phyloP scores from a whole-genome alignment of 768 basidiomycete genomes.

The Infundibulicybe gibba region DNA sequence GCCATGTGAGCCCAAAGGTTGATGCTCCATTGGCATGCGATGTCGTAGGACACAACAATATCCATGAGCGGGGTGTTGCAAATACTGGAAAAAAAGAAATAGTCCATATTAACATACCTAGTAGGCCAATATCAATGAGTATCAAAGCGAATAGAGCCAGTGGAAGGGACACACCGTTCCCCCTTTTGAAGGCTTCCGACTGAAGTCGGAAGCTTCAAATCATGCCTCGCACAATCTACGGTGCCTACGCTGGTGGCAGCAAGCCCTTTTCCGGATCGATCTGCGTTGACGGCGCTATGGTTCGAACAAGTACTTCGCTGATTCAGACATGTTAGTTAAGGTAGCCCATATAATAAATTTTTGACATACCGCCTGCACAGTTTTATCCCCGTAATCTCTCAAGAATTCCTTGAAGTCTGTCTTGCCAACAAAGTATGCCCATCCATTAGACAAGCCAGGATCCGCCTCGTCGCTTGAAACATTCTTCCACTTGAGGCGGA shows the following conservation, averaged over 20 bases:
- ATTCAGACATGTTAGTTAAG: not conserved
- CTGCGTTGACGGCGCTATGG: slow-evolving; percentile 6
- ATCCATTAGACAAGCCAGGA: slow-evolving; percentile 7
- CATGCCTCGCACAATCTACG: slow-evolving; percentile 19
- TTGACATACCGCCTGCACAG: not conserved
- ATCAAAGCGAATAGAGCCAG: not conserved
- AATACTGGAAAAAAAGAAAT: slow-evolving; percentile 13
- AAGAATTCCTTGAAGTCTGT: not conserved
- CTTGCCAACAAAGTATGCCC: slow-evolving; percentile 1
- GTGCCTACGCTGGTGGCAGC: slow-evolving; percentile 19
- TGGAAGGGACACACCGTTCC: slow-evolving; percentile 19
- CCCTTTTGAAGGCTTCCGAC: slow-evolving; percentile 29
- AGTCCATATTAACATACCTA: slow-evolving; percentile 20
- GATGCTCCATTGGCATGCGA: slow-evolving; percentile 24
- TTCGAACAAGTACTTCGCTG: slow-evolving; percentile 2
- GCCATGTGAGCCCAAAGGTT: slow-evolving; percentile 13
- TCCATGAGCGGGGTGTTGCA: not conserved
- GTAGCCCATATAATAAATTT: not conserved
- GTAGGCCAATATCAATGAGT: not conserved
- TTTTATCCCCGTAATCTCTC: not conserved
- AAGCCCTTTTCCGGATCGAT: slow-evolving; percentile 6
- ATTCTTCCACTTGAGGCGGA: too few species aligned
- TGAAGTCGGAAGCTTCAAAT: slow-evolving; percentile 16
- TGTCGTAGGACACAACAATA: slow-evolving; percentile 24
- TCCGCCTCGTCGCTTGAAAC: slow-evolving; percentile 4